phyloP scores from a whole-genome alignment of 768 basidiomycete species.

The Mycena amicta region DNA sequence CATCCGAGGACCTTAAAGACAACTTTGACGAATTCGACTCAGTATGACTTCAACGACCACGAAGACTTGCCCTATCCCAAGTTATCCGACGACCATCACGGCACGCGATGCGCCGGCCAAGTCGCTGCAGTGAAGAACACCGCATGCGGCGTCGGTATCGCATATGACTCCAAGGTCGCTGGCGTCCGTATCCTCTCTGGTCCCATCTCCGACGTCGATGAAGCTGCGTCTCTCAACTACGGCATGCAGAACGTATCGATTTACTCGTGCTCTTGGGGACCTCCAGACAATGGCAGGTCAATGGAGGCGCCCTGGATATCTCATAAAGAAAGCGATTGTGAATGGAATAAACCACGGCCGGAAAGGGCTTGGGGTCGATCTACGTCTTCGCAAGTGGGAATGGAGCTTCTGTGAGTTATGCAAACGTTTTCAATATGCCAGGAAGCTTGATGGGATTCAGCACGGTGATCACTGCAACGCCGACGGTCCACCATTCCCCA shows the following conservation, averaged over 20 bases:
- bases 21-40: constrained; percentile 91
- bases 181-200: constrained; percentile 95
- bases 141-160: constrained; percentile 92
- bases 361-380: constrained; percentile 84
- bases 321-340: constrained; percentile 91
- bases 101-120: constrained; percentile 97
- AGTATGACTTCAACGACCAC: constrained; percentile 97
- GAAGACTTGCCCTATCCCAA: constrained; percentile 83
- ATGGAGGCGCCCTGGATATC: constrained; percentile 93
- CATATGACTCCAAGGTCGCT: constrained; percentile 88
- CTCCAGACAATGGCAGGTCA: constrained; percentile 88
- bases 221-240: constrained; percentile 93
- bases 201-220: constrained; percentile 92
- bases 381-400: constrained; percentile 99
- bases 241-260: constrained; percentile 90
- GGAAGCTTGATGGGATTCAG: background rate
- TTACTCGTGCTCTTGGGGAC: constrained; percentile 98
- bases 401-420: constrained; percentile 58
- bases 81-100: constrained; percentile 91
- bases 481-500: background rate
- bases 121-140: constrained; percentile 91
- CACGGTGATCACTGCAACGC: constrained; percentile 92
- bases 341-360: constrained; percentile 93
- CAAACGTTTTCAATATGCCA: background rate
- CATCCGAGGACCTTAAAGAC: constrained; percentile 78